phyloP scores from a whole-genome alignment of 768 basidiomycete species.

The Suillus placidus region DNA sequence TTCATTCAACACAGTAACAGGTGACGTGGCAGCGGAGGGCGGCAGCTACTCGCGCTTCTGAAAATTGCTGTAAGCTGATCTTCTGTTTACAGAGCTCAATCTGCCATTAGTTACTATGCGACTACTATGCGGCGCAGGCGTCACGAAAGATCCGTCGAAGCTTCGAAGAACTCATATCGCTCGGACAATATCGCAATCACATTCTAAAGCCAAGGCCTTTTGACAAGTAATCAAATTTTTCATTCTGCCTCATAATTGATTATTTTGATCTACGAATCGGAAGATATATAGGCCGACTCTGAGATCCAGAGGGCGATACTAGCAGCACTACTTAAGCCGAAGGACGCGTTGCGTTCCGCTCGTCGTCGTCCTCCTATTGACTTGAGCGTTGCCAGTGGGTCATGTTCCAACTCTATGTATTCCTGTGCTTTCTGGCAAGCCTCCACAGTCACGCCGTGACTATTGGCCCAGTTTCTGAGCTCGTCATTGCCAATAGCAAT shows the following conservation, averaged over 20 bases:
- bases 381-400: background rate
- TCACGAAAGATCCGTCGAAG: background rate
- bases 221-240: background rate
- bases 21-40: background rate
- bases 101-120: background rate
- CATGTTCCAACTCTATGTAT: background rate
- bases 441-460: background rate
- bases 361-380: background rate
- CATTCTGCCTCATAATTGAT: background rate
- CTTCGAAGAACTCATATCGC: background rate
- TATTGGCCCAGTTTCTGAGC: constrained; percentile 1
- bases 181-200: background rate
- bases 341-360: background rate
- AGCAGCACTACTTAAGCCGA: background rate
- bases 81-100: background rate
- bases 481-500: background rate
- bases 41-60: background rate
- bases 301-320: background rate
- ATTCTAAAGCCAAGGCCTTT: background rate
- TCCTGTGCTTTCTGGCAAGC: background rate
- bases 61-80: background rate
- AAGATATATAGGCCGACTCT: background rate
- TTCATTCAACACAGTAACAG: background rate
- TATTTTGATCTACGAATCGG: background rate
- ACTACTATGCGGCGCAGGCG: background rate